A percentile compares a stretch with the other conserved stretches of the same genome.
Conservation (phyloP, 108 stramenopile species). For the Aurantiochytrium sp. region DNA sequence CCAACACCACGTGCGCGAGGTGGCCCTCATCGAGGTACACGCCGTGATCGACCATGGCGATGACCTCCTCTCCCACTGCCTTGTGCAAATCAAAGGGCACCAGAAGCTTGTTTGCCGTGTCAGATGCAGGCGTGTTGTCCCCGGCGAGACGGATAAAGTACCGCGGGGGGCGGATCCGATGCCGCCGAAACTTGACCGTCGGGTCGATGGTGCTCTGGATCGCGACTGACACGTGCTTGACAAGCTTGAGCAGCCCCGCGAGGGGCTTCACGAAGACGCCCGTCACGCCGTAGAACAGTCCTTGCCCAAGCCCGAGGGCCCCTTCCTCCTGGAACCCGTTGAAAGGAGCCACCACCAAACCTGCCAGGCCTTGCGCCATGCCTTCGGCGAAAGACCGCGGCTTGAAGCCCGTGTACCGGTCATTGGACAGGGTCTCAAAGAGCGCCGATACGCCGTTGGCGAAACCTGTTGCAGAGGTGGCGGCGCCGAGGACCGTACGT, state of each 20-base stretch:
- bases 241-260: not conserved
- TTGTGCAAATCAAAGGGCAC: slow-evolving; percentile 3
- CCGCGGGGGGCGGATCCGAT: slow-evolving; percentile 13
- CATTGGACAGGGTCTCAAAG: slow-evolving; percentile 16
- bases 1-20: not conserved
- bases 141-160: not conserved
- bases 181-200: not conserved
- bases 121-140: not conserved
- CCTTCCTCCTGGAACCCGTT: not conserved
- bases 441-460: slow-evolving; percentile 4
- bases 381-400: not conserved
- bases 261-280: slow-evolving; percentile 12
- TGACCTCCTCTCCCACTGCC: slow-evolving; percentile 21
- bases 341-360: not conserved
- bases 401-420: not conserved
- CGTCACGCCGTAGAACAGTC: not conserved
- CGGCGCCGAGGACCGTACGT: not conserved
- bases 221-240: slow-evolving; percentile 13
- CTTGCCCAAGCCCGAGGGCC: not conserved
- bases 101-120: not conserved
- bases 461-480: not conserved
- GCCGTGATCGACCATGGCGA: slow-evolving; percentile 4
- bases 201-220: slow-evolving; percentile 10
- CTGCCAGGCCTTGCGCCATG: not conserved
- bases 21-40: not conserved